Evolutionary conservation across 345 rosid genomes (phyloP).

Genomic region (Iberis pinnata): DNA sequence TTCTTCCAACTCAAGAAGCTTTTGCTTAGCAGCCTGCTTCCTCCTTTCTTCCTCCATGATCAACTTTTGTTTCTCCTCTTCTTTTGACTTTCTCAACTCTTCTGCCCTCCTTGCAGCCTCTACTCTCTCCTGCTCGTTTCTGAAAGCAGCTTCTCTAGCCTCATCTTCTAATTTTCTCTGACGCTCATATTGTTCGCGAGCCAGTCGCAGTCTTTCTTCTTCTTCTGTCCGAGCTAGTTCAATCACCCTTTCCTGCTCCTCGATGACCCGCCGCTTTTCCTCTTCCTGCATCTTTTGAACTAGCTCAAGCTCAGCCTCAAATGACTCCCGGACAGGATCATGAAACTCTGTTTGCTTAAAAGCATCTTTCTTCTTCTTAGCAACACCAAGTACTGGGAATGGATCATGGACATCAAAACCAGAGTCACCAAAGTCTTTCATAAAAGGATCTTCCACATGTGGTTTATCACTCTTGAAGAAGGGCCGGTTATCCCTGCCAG

Average conservation of each 20-base stretch:
- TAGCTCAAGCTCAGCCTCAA: slow-evolving; percentile 98
- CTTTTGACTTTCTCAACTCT: slow-evolving; percentile 78
- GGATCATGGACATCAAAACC: slow-evolving; percentile 72
- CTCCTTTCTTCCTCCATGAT: slow-evolving; percentile 94
- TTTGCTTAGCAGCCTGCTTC: slow-evolving; percentile 89
- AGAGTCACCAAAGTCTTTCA: slow-evolving; percentile 47
- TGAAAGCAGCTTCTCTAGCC: slow-evolving; percentile 81
- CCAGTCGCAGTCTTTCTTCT: slow-evolving; percentile 69
- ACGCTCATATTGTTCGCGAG: slow-evolving; percentile 72
- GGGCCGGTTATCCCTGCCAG: slow-evolving; percentile 55
- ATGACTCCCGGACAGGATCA: slow-evolving; percentile 92
- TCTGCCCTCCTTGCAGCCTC: slow-evolving; percentile 72
- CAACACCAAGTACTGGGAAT: slow-evolving; percentile 58
- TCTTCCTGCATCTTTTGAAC: slow-evolving; percentile 96
- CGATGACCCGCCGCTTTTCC: slow-evolving; percentile 60
- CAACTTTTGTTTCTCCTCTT: slow-evolving; percentile 77
- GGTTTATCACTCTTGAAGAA: slow-evolving; percentile 61
- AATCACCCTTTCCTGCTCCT: slow-evolving; percentile 80
- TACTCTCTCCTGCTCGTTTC: slow-evolving; percentile 75
- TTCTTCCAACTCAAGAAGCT: slow-evolving; percentile 91
- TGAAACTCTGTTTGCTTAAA: slow-evolving; percentile 68
- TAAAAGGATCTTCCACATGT: slow-evolving; percentile 57
- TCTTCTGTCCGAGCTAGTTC: slow-evolving; percentile 84
- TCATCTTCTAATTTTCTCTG: slow-evolving; percentile 76
- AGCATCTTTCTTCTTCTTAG: slow-evolving; percentile 76